A percentile compares a stretch with the other conserved stretches of the same genome.
Evolutionary conservation across 768 basidiomycete genomes (phyloP).

Genomic region (Trametes elegans): DNA sequence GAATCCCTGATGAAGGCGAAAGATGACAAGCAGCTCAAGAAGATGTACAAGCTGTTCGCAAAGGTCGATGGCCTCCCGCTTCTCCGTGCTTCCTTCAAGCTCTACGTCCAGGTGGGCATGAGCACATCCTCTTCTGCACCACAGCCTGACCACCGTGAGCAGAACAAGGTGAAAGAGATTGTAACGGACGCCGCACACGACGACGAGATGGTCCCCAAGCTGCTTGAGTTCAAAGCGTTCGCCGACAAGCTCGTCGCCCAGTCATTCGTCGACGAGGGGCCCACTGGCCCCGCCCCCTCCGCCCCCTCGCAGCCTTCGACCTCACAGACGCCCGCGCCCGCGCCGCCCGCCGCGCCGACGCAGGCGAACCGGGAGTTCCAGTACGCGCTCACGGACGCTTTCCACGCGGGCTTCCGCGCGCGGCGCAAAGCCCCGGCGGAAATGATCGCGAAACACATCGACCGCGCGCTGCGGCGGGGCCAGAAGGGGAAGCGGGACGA

Average conservation of each 20-base stretch:
- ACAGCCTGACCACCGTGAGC: background rate
- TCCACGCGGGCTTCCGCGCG: constrained; percentile 69
- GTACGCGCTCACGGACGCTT: constrained; percentile 71
- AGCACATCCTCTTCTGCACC: background rate
- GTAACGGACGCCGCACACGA: constrained; percentile 63
- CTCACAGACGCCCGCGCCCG: constrained; percentile 31
- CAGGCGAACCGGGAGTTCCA: constrained; percentile 53
- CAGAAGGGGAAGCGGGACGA: constrained; percentile 66
- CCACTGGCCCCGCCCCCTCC: background rate
- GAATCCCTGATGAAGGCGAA: constrained; percentile 48
- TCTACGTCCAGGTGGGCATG: constrained; percentile 51
- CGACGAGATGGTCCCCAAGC: constrained; percentile 73
- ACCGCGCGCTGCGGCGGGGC: constrained; percentile 83
- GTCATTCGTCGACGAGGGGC: constrained; percentile 50
- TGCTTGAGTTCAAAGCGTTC: constrained; percentile 65
- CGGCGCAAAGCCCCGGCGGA: constrained; percentile 85
- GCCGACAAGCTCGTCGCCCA: constrained; percentile 48
- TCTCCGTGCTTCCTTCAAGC: constrained; percentile 61
- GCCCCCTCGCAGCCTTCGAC: background rate
- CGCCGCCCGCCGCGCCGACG: constrained; percentile 22
- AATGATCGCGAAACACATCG: constrained; percentile 89
- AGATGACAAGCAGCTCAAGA: constrained; percentile 41
- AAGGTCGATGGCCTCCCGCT: constrained; percentile 53
- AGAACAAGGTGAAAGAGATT: constrained; percentile 61
- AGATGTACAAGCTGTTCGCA: constrained; percentile 61